These are phyloP conservation scores for Penicillium sp. DNA, from an alignment of 2,329 filamentous ascomycete genomes.

Conservation along the genomic window DNA sequence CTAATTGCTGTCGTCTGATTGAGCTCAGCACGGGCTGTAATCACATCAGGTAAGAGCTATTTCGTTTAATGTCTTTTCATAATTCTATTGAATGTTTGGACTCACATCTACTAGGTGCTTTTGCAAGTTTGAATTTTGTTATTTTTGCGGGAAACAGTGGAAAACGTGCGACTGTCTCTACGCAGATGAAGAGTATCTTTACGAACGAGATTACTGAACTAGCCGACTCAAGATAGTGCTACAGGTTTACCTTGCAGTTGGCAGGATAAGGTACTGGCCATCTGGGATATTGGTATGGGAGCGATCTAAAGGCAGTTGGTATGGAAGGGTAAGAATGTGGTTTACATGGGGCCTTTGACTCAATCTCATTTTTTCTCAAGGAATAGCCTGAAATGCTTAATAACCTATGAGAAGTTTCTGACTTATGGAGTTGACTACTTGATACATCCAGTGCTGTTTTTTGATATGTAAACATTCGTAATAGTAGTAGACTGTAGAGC, in stretches of 20 bases:
- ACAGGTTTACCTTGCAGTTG: not conserved
- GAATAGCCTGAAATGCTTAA: not conserved
- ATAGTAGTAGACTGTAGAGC: not conserved
- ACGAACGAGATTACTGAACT: not conserved
- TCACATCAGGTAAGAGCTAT: conserved; percentile 2
- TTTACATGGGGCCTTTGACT: not conserved
- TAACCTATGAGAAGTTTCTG: not conserved
- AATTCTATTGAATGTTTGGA: not conserved
- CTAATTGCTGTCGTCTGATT: conserved; percentile 1
- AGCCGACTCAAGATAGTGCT: not conserved
- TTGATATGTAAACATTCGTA: not conserved
- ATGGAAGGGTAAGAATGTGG: not conserved
- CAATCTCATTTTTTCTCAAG: not conserved
- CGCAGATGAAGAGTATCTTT: not conserved
- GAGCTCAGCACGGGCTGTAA: conserved; percentile 1
- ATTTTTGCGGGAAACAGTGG: not conserved
- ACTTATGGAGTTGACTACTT: not conserved
- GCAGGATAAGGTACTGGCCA: not conserved
- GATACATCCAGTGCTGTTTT: not conserved
- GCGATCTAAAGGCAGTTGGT: not conserved
- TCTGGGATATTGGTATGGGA: not conserved
- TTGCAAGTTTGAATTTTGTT: conserved; percentile 2
- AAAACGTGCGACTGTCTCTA: not conserved
- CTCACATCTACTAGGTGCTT: not conserved
- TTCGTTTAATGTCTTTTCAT: not conserved